Evolutionary conservation across 148 eudicot genomes (phyloP), one percentile per base, ranked within the genome.

Genomic region (Euryodendron excelsum): DNA sequence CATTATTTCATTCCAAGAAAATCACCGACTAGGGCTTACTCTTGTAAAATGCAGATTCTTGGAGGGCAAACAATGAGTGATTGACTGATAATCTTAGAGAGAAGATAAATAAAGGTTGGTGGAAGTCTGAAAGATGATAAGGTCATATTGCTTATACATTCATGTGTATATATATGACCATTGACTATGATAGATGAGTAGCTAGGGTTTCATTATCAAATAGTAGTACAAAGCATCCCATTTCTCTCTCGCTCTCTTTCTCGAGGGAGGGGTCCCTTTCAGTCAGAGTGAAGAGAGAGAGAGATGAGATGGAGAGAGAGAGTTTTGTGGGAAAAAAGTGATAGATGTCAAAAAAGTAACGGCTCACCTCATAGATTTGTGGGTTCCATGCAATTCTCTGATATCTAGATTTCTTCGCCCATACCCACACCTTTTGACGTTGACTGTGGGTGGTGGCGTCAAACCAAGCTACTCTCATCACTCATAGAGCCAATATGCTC

Each of bases 321-420:
- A n/a, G n/a, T n/a, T n/a, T n/a, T n/a, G 4, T 17, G 33, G 4
- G n/a, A 25, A 30, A 56, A 78, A 67, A 48, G 75, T 4, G 79
- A 66, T 48, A 64, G 52, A 53, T 59, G 41, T 33, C 12, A 27
- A 66, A 48, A 68, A 41, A 45, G 73, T 56, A 79, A 72, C 77
- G 62, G 81, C 76, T 72, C 76, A 60, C 36, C 70, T 44, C 77
- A 41, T 72, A 79, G 81, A 79, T 79, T 79, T 79, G 59, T 3
- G 81, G 81, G 81, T 44, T 71, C 81, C 77, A 69, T 36, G 33
- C 56, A 69, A 53, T 69, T 78, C 68, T 34, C 64, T 52, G 37
- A 76, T 36, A 69, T 71, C 75, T 78, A 27, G 81, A 69, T 58
- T 71, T 78, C 65, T 31, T 78, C 58, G 52, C 75, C 67, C 31